These are phyloP conservation scores for Marasmius sp. DNA, from an alignment of 1,284 basidiomycete genomes.

Conservation along the genomic window DNA sequence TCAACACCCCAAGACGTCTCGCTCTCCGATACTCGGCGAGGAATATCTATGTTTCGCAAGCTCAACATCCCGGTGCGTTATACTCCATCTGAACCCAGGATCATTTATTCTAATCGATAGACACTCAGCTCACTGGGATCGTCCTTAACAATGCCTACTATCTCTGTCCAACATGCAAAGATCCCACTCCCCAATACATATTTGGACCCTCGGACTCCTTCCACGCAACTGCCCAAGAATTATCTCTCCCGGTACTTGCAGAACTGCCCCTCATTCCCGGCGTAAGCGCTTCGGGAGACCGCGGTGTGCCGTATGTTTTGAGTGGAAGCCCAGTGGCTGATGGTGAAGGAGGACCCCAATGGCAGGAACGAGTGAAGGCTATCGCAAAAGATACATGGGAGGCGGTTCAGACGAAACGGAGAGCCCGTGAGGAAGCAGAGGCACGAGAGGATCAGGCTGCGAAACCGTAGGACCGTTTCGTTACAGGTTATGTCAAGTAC, in stretches of 20 bases:
- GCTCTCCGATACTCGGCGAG: conserved; percentile 89
- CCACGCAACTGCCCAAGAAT: conserved; percentile 57
- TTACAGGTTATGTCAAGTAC: no score
- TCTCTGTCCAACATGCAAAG: conserved; percentile 75
- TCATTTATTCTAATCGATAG: neutral
- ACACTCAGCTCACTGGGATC: conserved; percentile 77
- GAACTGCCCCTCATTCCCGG: conserved; percentile 81
- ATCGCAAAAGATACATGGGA: conserved; percentile 45
- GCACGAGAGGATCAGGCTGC: neutral
- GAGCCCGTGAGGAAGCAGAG: neutral
- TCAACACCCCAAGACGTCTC: conserved; percentile 97
- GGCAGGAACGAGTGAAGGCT: conserved; percentile 47
- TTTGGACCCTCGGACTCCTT: conserved; percentile 79
- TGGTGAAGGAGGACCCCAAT: conserved; percentile 38
- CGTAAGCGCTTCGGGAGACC: conserved; percentile 78
- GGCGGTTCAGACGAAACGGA: neutral
- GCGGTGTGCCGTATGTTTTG: conserved; percentile 63
- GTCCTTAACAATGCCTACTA: conserved; percentile 92
- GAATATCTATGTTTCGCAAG: conserved; percentile 92
- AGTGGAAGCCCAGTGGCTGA: conserved; percentile 25
- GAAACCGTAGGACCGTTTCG: no score
- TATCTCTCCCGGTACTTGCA: conserved; percentile 74
- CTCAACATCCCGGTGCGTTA: conserved; percentile 78
- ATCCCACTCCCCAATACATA: conserved; percentile 61
- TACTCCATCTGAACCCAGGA: neutral